Conservation (phyloP, 371 early-diverging fungal species). For the Blakeslea trispora region DNA sequence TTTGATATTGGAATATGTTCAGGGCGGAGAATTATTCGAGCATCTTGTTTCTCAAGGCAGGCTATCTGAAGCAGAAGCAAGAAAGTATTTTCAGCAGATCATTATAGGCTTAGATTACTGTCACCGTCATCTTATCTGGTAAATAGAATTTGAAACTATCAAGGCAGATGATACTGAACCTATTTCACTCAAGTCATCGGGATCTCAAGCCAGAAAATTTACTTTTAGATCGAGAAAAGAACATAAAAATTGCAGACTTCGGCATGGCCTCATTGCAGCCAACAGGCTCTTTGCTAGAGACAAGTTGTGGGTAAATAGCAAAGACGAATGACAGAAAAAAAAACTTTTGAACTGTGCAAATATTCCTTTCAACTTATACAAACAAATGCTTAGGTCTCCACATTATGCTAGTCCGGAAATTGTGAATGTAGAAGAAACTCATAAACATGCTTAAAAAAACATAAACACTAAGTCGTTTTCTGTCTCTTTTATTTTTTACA, state of each 20-base stretch:
- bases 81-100: constrained; percentile 94
- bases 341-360: too few relatives aligned
- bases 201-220: constrained; percentile 98
- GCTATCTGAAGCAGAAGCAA: constrained; percentile 86
- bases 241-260: constrained; percentile 84
- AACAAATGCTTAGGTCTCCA: constrained; percentile 56
- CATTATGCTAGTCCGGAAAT: constrained; percentile 96
- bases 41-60: constrained; percentile 87
- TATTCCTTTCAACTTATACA: neutral
- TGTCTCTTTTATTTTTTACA: constrained; percentile 16
- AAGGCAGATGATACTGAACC: neutral
- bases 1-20: constrained; percentile 95
- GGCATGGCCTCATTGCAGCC: constrained; percentile 86
- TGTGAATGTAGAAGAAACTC: constrained; percentile 55
- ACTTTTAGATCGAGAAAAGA: constrained; percentile 77
- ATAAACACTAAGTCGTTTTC: too few relatives aligned
- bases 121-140: constrained; percentile 91
- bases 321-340: neutral
- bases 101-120: constrained; percentile 92
- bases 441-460: too few relatives aligned
- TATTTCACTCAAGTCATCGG: constrained; percentile 72
- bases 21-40: constrained; percentile 97
- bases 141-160: constrained; percentile 6
- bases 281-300: constrained; percentile 68
- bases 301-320: constrained; percentile 71